A percentile compares a stretch with the other conserved stretches of the same genome.
Conservation (phyloP, 306 rosid genomes). For the Pyrus communis region DNA sequence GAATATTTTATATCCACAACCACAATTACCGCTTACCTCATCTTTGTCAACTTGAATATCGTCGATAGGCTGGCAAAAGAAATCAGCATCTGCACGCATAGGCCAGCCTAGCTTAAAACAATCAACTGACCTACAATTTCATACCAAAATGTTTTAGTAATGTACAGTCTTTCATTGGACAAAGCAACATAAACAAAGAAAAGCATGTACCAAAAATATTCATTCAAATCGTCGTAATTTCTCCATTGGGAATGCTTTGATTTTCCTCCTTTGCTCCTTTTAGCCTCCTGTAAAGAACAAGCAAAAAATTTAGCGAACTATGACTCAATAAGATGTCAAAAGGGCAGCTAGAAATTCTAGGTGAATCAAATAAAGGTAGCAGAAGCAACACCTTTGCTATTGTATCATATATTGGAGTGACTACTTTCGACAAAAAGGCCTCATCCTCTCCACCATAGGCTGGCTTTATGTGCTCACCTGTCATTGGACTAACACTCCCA, state of each 20-base stretch:
- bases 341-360: slow-evolving; percentile 3
- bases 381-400: slow-evolving; percentile 52
- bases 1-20: slow-evolving; percentile 1
- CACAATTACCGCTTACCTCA: slow-evolving; percentile 41
- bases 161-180: not conserved
- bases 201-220: slow-evolving; percentile 72
- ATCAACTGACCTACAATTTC: slow-evolving; percentile 64
- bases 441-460: slow-evolving; percentile 85
- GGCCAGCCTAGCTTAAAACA: slow-evolving; percentile 94
- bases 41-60: slow-evolving; percentile 31
- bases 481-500: slow-evolving; percentile 73
- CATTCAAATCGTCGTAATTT: slow-evolving; percentile 91
- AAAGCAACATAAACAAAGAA: slow-evolving; percentile 1
- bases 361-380: not conserved
- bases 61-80: slow-evolving; percentile 41
- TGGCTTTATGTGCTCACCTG: slow-evolving; percentile 89
- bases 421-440: slow-evolving; percentile 69
- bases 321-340: slow-evolving; percentile 5
- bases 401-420: slow-evolving; percentile 80
- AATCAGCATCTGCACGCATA: slow-evolving; percentile 69
- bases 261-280: slow-evolving; percentile 55
- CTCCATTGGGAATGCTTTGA: slow-evolving; percentile 96
- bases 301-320: slow-evolving; percentile 6
- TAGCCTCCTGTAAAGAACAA: slow-evolving; percentile 49
- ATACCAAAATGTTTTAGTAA: slow-evolving; percentile 14